Conservation (phyloP, 2,329 filamentous ascomycete species). For the Colletotrichum sp. region DNA sequence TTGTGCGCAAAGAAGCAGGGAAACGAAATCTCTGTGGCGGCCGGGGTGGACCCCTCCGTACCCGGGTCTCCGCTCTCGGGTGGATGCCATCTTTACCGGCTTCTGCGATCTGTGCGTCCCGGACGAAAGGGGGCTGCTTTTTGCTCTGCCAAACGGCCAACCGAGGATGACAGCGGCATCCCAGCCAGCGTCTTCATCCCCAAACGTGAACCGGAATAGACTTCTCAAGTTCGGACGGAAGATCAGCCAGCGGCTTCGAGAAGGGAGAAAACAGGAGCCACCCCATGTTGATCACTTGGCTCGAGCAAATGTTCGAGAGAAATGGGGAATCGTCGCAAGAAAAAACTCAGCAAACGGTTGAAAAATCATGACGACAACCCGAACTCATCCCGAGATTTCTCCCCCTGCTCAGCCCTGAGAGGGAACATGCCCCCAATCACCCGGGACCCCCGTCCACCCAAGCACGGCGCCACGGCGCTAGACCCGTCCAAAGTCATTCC, state of each 20-base stretch:
- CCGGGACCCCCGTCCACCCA: not conserved
- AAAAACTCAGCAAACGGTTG: not conserved
- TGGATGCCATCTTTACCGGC: not conserved
- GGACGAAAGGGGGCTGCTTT: conserved; percentile 6
- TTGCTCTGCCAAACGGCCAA: not conserved
- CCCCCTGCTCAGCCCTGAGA: conserved; percentile 18
- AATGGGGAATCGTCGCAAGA: not conserved
- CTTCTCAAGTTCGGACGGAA: not conserved
- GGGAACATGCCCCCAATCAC: not conserved
- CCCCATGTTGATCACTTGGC: not conserved
- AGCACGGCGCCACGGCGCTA: not conserved
- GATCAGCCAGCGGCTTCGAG: not conserved
- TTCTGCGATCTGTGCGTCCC: not conserved
- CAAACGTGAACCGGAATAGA: not conserved
- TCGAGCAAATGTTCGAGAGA: not conserved
- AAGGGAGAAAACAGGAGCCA: not conserved
- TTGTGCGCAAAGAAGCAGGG: not conserved
- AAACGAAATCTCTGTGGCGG: not conserved
- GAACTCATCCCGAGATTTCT: conserved; percentile 20
- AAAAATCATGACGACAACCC: conserved; percentile 12
- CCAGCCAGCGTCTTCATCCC: not conserved
- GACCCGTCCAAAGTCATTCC: conserved; percentile 4
- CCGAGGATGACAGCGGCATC: not conserved
- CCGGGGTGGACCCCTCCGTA: not conserved
- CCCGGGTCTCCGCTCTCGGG: not conserved